phyloP scores from a whole-genome alignment of 345 rosid genomes.

The Anastatica hierochuntica region DNA sequence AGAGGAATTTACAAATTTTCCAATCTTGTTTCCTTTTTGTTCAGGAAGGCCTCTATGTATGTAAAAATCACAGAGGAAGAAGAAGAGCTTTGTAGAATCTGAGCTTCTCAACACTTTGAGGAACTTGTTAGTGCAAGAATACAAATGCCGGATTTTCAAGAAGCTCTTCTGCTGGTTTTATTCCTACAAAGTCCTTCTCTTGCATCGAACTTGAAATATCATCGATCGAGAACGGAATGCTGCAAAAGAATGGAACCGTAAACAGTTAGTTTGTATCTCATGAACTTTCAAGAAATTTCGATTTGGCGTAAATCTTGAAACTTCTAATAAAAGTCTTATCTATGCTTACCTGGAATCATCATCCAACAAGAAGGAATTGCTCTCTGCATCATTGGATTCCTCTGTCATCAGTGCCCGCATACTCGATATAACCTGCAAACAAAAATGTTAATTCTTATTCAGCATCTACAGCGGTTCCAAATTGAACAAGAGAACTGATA shows the following conservation, averaged over 20 bases:
- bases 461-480: not conserved
- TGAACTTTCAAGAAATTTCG: too few species aligned
- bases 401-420: constrained; percentile 96
- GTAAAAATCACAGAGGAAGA: constrained; percentile 4
- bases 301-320: too few species aligned
- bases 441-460: not conserved
- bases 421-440: constrained; percentile 79
- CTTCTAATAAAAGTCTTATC: too few species aligned
- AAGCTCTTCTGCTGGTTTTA: constrained; percentile 80
- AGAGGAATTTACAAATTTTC: constrained; percentile 20
- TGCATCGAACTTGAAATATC: constrained; percentile 75
- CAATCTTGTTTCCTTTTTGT: constrained; percentile 16
- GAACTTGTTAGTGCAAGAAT: constrained; percentile 64
- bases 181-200: constrained; percentile 85
- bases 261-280: not conserved
- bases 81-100: constrained; percentile 20
- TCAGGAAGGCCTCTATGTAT: not conserved
- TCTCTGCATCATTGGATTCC: constrained; percentile 73
- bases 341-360: constrained; percentile 96
- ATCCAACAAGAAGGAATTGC: constrained; percentile 85
- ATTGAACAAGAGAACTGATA: too few species aligned
- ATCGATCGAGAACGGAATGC: constrained; percentile 96
- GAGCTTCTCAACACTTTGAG: constrained; percentile 14
- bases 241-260: constrained; percentile 15
- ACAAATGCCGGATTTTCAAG: constrained; percentile 73